Evolutionary conservation across 371 early-diverging fungal genomes (phyloP).

Genomic region (Apophysomyces ossiformis): DNA sequence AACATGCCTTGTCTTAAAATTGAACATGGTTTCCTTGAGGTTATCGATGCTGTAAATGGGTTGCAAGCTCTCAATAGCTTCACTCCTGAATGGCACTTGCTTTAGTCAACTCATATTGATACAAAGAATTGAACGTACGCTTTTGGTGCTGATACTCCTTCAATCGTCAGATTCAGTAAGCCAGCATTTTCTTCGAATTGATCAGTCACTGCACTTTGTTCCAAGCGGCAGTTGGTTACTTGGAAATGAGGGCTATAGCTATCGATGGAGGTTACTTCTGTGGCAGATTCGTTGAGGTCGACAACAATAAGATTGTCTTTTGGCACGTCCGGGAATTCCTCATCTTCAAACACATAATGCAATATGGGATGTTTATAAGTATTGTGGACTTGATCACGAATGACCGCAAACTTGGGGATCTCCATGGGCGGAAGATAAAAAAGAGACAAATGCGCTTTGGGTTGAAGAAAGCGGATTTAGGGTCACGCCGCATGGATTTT

Average conservation of each 20-base stretch:
- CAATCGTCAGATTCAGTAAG: conserved; percentile 32
- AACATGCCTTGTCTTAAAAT: conserved; percentile 34
- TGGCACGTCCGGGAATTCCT: conserved; percentile 52
- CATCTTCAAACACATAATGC: conserved; percentile 63
- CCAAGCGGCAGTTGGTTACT: conserved; percentile 50
- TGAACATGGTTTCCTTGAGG: conserved; percentile 36
- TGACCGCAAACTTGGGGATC: conserved; percentile 58
- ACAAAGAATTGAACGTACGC: conserved; percentile 26
- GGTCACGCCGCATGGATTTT: too few relatives aligned
- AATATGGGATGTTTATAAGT: conserved; percentile 56
- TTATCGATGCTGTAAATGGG: conserved; percentile 36
- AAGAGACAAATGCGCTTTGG: not conserved
- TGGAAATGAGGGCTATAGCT: conserved; percentile 60
- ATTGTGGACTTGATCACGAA: conserved; percentile 52
- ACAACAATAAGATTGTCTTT: conserved; percentile 56
- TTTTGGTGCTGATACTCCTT: conserved; percentile 47
- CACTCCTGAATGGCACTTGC: conserved; percentile 20
- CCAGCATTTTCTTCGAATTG: conserved; percentile 38
- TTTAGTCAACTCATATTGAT: not conserved
- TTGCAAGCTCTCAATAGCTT: conserved; percentile 37
- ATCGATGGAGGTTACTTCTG: conserved; percentile 35
- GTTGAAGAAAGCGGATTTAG: too few relatives aligned
- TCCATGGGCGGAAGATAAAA: conserved; percentile 15
- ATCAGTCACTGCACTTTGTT: conserved; percentile 41
- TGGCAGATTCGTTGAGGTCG: conserved; percentile 47